These are phyloP conservation scores for Ogataea allantospora DNA, from an alignment of 805 yeast species.

Conservation along the genomic window DNA sequence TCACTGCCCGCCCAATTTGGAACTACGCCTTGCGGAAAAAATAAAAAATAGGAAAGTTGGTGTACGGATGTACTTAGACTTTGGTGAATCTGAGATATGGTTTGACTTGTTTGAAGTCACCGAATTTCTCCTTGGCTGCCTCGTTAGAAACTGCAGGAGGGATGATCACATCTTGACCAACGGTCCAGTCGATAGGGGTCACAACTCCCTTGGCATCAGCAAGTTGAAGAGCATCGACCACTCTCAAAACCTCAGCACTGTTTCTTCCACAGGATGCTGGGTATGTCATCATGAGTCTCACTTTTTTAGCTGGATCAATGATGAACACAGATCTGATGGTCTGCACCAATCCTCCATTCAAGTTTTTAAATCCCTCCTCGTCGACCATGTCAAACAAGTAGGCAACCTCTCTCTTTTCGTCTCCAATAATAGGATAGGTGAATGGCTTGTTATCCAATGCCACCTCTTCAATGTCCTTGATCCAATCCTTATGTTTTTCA, in stretches of 20 bases:
- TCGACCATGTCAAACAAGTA: conserved; percentile 85
- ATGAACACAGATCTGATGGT: conserved; percentile 91
- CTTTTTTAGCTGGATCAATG: conserved; percentile 87
- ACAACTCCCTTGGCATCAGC: conserved; percentile 82
- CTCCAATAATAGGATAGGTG: conserved; percentile 89
- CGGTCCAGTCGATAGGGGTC: conserved; percentile 90
- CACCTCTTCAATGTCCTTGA: conserved; percentile 86
- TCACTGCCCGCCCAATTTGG: background rate
- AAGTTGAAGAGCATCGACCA: conserved; percentile 80
- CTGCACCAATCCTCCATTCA: conserved; percentile 69
- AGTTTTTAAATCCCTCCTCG: conserved; percentile 75
- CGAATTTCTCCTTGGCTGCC: conserved; percentile 78
- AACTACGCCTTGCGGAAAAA: conserved; percentile 1
- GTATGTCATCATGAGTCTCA: conserved; percentile 81
- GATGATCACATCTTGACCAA: conserved; percentile 87
- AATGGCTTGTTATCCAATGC: conserved; percentile 66
- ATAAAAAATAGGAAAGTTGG: background rate
- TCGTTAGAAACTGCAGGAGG: conserved; percentile 83
- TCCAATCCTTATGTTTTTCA: conserved; percentile 80
- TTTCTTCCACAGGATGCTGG: conserved; percentile 96
- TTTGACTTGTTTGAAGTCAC: conserved; percentile 80
- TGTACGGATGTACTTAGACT: conserved; percentile 18
- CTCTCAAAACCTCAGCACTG: conserved; percentile 89
- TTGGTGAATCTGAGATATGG: conserved; percentile 82
- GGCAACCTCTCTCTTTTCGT: conserved; percentile 79